Percentiles rank a stretch among this genome's conserved stretches.
Conservation (phyloP, 129 eudicot genomes). For the Arctium minus region DNA sequence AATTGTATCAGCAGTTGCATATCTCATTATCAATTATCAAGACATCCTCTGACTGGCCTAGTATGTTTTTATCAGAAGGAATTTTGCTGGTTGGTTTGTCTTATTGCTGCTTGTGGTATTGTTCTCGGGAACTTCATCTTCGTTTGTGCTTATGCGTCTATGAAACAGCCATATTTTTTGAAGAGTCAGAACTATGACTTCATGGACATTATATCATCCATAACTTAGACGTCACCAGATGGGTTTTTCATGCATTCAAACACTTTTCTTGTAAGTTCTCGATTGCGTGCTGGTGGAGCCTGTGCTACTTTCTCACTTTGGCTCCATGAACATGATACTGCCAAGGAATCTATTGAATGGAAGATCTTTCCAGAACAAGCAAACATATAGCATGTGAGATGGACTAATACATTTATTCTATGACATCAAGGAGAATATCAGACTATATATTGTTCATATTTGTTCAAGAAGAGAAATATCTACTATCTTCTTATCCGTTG, state of each 20-base stretch:
- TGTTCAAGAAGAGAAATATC: constrained; percentile 51
- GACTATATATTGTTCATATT: constrained; percentile 25
- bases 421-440: constrained; percentile 41
- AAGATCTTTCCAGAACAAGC: constrained; percentile 14
- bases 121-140: constrained; percentile 32
- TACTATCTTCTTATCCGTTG: constrained; percentile 37
- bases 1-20: constrained; percentile 30
- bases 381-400: constrained; percentile 24
- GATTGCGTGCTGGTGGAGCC: constrained; percentile 31
- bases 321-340: constrained; percentile 24
- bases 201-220: constrained; percentile 15
- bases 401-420: constrained; percentile 21
- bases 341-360: constrained; percentile 35
- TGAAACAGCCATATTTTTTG: constrained; percentile 33
- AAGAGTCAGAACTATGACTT: constrained; percentile 32
- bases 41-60: constrained; percentile 39
- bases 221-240: constrained; percentile 21
- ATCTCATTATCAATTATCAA: constrained; percentile 24
- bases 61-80: constrained; percentile 48
- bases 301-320: constrained; percentile 23
- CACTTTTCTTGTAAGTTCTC: constrained; percentile 30
- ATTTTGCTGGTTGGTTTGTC: constrained; percentile 44
- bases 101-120: constrained; percentile 58
- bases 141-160: constrained; percentile 36
- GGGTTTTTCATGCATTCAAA: constrained; percentile 32